phyloP scores from a whole-genome alignment of 345 rosid genomes.

The Aquilaria yunnanensis region DNA sequence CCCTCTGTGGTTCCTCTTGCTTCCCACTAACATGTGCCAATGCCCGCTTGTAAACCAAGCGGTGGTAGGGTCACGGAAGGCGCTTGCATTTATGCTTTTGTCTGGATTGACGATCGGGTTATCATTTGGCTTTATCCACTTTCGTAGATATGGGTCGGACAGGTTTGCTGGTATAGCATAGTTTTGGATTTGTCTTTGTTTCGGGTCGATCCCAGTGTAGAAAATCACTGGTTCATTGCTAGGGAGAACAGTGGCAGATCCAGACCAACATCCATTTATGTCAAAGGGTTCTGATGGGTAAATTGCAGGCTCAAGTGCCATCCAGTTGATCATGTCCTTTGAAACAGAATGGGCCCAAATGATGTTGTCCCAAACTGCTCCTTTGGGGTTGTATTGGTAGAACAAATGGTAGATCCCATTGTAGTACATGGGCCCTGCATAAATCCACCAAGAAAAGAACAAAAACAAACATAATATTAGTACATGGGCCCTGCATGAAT shows the following conservation, averaged over 20 bases:
- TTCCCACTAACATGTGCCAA: conserved; percentile 61
- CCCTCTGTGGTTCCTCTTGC: conserved; percentile 47
- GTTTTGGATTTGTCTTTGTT: conserved; percentile 53
- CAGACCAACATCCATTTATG: conserved; percentile 81
- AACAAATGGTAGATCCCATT: conserved; percentile 81
- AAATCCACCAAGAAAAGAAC: no score
- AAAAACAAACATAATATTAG: neutral
- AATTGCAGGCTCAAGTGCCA: conserved; percentile 61
- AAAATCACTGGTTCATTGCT: conserved; percentile 52
- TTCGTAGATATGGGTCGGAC: conserved; percentile 68
- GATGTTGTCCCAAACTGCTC: conserved; percentile 94
- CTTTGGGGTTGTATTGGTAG: conserved; percentile 85
- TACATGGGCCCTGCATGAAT: neutral
- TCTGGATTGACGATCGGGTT: conserved; percentile 59
- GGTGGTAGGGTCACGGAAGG: conserved; percentile 90
- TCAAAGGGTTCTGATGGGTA: conserved; percentile 66
- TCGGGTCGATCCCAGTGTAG: conserved; percentile 61
- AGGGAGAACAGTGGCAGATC: conserved; percentile 71
- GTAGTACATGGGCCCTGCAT: conserved; percentile 65
- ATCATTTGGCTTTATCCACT: conserved; percentile 73
- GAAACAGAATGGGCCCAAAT: conserved; percentile 98
- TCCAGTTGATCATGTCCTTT: conserved; percentile 75
- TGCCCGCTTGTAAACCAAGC: conserved; percentile 61
- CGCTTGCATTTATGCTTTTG: conserved; percentile 44
- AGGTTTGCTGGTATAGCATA: conserved; percentile 61